Percentiles rank a stretch among this genome's conserved stretches.
These are phyloP conservation scores for Aspergillus nomiae DNA, from an alignment of 2,329 filamentous ascomycete genomes.

Conservation along the genomic window DNA sequence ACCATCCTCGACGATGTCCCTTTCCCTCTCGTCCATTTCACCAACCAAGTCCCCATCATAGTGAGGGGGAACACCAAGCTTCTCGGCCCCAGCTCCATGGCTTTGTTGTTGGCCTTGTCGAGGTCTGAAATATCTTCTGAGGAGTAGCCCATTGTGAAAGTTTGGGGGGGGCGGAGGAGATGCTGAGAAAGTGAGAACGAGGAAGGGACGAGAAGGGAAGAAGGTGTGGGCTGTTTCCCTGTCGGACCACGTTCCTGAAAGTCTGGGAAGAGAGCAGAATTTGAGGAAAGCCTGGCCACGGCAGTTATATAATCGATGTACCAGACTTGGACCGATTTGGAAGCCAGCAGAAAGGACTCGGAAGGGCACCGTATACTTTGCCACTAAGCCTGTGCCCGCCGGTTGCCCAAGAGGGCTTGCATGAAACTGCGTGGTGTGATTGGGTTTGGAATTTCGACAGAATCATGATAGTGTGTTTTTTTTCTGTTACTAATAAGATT, in stretches of 20 bases:
- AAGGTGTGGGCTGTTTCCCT: background rate
- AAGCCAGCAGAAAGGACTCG: background rate
- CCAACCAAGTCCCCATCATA: slow-evolving; percentile 24
- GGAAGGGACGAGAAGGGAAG: background rate
- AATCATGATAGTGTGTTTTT: slow-evolving; percentile 5
- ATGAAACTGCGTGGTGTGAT: background rate
- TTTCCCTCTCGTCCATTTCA: slow-evolving; percentile 24
- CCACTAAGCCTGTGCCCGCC: slow-evolving; percentile 4
- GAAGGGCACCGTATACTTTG: slow-evolving; percentile 1
- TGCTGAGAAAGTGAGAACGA: background rate
- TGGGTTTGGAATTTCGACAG: slow-evolving; percentile 5
- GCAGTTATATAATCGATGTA: slow-evolving; percentile 1
- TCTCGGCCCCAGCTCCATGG: slow-evolving; percentile 11
- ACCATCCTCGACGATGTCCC: slow-evolving; percentile 24
- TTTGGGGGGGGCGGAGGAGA: background rate
- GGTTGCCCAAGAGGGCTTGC: background rate
- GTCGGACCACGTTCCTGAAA: slow-evolving; percentile 1
- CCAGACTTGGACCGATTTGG: slow-evolving; percentile 3
- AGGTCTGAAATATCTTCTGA: slow-evolving; percentile 17
- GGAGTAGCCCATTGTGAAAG: background rate
- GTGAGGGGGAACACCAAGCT: slow-evolving; percentile 10
- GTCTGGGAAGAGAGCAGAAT: background rate
- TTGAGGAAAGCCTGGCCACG: background rate
- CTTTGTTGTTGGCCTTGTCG: slow-evolving; percentile 13
- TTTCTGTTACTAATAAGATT: slow-evolving; percentile 10